Evolutionary conservation across 805 yeast species (phyloP).

Genomic region (Pichia phayaonensis): DNA sequence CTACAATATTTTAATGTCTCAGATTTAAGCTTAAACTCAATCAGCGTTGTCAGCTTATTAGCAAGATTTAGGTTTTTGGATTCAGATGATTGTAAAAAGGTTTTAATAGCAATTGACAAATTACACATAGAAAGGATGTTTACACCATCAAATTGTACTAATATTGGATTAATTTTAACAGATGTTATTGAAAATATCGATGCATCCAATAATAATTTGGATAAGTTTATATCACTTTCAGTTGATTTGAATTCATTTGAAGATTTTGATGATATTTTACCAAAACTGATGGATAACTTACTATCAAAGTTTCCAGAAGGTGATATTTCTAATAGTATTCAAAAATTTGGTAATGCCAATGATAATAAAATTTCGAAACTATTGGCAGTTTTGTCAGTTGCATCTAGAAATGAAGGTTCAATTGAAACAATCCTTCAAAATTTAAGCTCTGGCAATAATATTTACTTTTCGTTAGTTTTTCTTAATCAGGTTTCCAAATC

Average conservation of each 20-base stretch:
- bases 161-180: slow-evolving; percentile 11
- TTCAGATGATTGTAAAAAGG: slow-evolving; percentile 4
- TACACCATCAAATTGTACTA: slow-evolving; percentile 7
- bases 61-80: slow-evolving; percentile 6
- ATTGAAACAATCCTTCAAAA: slow-evolving; percentile 16
- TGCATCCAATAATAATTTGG: slow-evolving; percentile 1
- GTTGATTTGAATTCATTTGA: slow-evolving; percentile 13
- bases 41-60: slow-evolving; percentile 14
- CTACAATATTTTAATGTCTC: slow-evolving; percentile 16
- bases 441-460: slow-evolving; percentile 16
- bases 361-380: slow-evolving; percentile 23
- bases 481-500: slow-evolving; percentile 43
- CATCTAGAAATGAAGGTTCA: slow-evolving; percentile 27
- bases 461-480: slow-evolving; percentile 30
- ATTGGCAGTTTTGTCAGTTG: slow-evolving; percentile 29
- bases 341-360: slow-evolving; percentile 15
- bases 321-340: slow-evolving; percentile 12
- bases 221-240: slow-evolving; percentile 10
- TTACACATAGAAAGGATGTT: slow-evolving; percentile 11
- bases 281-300: slow-evolving; percentile 15
- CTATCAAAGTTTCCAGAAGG: slow-evolving; percentile 9
- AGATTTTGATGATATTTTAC: slow-evolving; percentile 17
- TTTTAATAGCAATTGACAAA: slow-evolving; percentile 6
- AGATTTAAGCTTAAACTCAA: slow-evolving; percentile 16
- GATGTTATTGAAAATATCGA: slow-evolving; percentile 5